Base-by-base conservation (phyloP, 176 grass and related monocot genomes). In the Hyparrhenia diplandra region DNA sequence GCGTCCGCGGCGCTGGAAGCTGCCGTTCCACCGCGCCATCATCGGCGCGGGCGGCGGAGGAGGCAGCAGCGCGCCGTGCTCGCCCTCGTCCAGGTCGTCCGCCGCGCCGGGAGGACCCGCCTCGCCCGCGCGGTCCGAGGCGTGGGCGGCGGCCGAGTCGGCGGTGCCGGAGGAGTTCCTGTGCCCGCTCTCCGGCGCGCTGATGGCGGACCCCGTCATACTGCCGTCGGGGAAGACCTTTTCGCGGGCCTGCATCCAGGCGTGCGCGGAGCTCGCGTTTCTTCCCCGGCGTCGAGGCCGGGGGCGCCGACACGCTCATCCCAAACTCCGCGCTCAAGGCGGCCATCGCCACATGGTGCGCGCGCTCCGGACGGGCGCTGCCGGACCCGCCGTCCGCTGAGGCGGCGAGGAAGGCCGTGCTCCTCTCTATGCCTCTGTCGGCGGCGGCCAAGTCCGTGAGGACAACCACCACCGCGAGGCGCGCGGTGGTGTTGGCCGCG, bases 131-230 rank as follows among this genome's bases (percentile, higher is more conserved):
- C 31, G 31, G 31, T 32, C 31, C 31, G 31, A 32, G 31, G 31
- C 31, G 4, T 32, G 31, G 2, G 31, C 27, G 55, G 31, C 25
- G 20, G 58, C 77, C 36, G 84, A 85, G 70, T 8, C 86, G 64
- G 7, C 86, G 2, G 43, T 71, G 31, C 85, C 88, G 43, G 64
- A 69, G 64, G 94, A 93, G 70, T 87, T 97, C 83, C 66, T 88
- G 13, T 93, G 88, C 90, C 88, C 88, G 35, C 34, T 97, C 81
- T 85, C 70, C 6, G 62, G 77, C 13, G 75, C 30, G 35, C 81
- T 89, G 27, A 97, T 97, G 94, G 91, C 82, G 3, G 94, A 97
- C 60, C 94, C 94, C 24, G 94, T 89, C 10, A 93, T 97, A 41
- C 74, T 91, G 4, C 73, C 86, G 30, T 91, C 86, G 16, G 94